Conservation (phyloP, 768 basidiomycete genomes). For the Russula lepida region DNA sequence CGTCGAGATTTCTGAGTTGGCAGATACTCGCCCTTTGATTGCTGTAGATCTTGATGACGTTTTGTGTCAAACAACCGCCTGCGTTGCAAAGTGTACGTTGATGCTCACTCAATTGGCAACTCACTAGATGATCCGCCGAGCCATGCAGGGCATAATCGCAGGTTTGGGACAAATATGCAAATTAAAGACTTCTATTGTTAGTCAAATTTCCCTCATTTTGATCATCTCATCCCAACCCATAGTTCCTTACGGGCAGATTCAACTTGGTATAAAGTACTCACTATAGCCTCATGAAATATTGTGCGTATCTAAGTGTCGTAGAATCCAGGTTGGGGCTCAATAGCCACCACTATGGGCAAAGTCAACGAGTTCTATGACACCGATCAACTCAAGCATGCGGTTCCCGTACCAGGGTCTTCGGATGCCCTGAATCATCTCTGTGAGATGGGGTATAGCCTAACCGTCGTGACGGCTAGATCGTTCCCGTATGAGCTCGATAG, state of each 20-base stretch:
- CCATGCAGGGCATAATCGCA: constrained; percentile 17
- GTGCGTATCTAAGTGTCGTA: not conserved
- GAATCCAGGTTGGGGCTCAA: constrained; percentile 20
- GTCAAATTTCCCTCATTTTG: not conserved
- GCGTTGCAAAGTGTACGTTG: constrained; percentile 16
- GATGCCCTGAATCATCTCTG: constrained; percentile 7
- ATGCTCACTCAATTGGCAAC: not conserved
- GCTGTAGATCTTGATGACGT: constrained; percentile 17
- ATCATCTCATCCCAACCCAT: not conserved
- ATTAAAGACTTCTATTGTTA: constrained; percentile 17
- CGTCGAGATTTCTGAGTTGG: not conserved
- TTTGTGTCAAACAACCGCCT: constrained; percentile 15
- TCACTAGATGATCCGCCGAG: not conserved
- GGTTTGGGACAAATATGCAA: constrained; percentile 14
- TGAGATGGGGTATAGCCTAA: constrained; percentile 3
- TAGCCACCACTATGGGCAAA: constrained; percentile 11
- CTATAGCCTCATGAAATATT: not conserved
- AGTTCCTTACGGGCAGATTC: constrained; percentile 1
- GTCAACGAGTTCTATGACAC: constrained; percentile 15
- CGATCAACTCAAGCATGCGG: constrained; percentile 15
- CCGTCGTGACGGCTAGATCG: constrained; percentile 14
- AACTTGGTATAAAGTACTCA: constrained; percentile 17
- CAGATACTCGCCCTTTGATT: not conserved
- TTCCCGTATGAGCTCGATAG: constrained; percentile 10
- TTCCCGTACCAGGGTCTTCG: constrained; percentile 8